Base-by-base conservation (phyloP, 1,284 basidiomycete species). In the Chiua sp. region DNA sequence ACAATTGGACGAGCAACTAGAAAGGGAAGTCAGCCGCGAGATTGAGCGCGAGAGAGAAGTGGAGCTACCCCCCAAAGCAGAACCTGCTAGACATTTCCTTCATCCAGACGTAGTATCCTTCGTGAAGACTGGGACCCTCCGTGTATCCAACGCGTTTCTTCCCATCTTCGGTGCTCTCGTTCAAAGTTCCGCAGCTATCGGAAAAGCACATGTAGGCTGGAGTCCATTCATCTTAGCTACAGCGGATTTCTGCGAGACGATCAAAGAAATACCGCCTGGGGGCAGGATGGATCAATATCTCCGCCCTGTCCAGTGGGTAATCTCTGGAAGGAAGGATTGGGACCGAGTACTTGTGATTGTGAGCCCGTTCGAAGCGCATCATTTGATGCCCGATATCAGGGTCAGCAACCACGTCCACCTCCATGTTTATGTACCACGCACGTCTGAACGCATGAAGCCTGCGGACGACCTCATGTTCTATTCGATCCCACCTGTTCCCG, bases 331-430 rank as follows among this genome's bases (percentile, higher is more conserved):
- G 33, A 47, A 13, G 6, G 48, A 23, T 16, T 42, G 30, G 4
- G 30, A 46, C 12, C 42, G 28, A 1, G 51, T 67, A 4, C 62
- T 78, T 2, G 70, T 82, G 22, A 60, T 75, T 10, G 57, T 80
- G 54, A 82, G 81, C 59, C 79, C 80, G 4, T 75, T 67, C 56
- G 81, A 83, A 59, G 78, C 69, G 28, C 77, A 82, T 56, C 61
- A 63, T 35, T 70, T 82, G 13, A 67, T 81, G 16, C 75, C 76
- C 0, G 47, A 56, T 5, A 79, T 82, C 51, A 74, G 72, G 32
- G 46, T 52, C 32, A 76, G 72, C 62, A 61, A 60, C 18, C 42
- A 44, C 7, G 75, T 79, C 10, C 67, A 66, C 55, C 68, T 82
- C 12, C 80, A 81, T 59, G 37, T 77, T 2, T 82, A 80, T 59